Evolutionary conservation across 1,139 yeast genomes (phyloP), one percentile per base, ranked within the genome.

Genomic region (Pichia sp.): DNA sequence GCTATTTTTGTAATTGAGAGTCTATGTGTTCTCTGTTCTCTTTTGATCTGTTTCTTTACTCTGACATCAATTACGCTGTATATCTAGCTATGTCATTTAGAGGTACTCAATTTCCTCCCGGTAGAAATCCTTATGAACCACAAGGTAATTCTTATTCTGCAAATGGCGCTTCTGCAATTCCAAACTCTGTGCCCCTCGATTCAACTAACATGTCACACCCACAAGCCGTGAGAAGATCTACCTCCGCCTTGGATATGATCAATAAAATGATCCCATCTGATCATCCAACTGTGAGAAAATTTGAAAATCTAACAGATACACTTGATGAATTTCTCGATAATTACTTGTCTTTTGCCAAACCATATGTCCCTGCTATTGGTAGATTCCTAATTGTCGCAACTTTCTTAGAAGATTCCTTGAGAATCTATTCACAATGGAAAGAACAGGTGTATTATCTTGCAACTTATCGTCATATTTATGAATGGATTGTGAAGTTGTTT

Each of bases 371-470:
- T 11, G 80, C 83, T 28, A 75, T 92, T 54, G 97, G 97, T 31
- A 75, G 98, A 48, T 81, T 86, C 50, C 77, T 90, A 56, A 88
- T 92, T 54, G 96, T 92, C 49, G 96, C 95, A 44, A 92, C 98
- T 1, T 92, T 90, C 62, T 78, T 81, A 56, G 98, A 92, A 65
- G 98, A 92, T 61, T 79, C 96, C 2, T 64, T 84, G 48, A 75
- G 98, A 64, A 86, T 92, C 57, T 60, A 81, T 49, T 71, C 88
- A 16, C 97, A 90, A 66, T 92, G 97, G 97, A 65, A 74, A 33
- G 95, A 88, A 59, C 98, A 92, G 65, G 87, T 87, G 32, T 82
- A 79, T 61, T 92, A 85, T 64, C 72, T 92, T 56, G 77, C 86
- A 69, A 78, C 78, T 55, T 85, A 81, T 68, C 81, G 95, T 60